Conservation (phyloP, 805 yeast species). For the Yarrowia alimentaria region DNA sequence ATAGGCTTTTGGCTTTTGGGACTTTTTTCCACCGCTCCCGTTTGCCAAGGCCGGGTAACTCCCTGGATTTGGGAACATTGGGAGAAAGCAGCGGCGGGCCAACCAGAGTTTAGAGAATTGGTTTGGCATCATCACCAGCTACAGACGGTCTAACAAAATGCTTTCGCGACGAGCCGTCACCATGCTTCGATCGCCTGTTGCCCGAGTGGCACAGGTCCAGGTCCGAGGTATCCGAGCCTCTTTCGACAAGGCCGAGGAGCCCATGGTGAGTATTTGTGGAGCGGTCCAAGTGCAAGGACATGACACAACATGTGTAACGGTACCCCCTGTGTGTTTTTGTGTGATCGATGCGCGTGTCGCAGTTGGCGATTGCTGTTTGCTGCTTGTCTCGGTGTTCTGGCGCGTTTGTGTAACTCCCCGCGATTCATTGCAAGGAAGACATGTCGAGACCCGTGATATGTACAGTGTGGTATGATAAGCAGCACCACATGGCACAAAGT, state of each 20-base stretch:
- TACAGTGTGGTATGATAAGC: too few relatives aligned
- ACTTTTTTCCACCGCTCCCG: neutral
- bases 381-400: too few relatives aligned
- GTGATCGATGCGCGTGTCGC: too few relatives aligned
- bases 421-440: too few relatives aligned
- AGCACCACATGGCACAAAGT: too few relatives aligned
- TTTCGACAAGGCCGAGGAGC: conserved; percentile 28
- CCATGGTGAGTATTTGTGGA: conserved; percentile 22
- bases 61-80: neutral
- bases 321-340: too few relatives aligned
- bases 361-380: too few relatives aligned
- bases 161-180: conserved; percentile 28
- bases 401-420: too few relatives aligned
- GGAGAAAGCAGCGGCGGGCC: conserved; percentile 11
- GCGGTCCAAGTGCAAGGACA: neutral
- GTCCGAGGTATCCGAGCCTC: conserved; percentile 21
- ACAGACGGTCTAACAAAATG: conserved; percentile 26
- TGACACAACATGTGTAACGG: too few relatives aligned
- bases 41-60: conserved; percentile 20
- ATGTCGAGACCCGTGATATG: too few relatives aligned
- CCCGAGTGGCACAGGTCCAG: conserved; percentile 27
- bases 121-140: conserved; percentile 25
- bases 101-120: conserved; percentile 29
- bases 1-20: conserved; percentile 5
- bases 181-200: conserved; percentile 27